phyloP scores from a whole-genome alignment of 192 early-diverging fungal species.

The Coemansia sp. region DNA sequence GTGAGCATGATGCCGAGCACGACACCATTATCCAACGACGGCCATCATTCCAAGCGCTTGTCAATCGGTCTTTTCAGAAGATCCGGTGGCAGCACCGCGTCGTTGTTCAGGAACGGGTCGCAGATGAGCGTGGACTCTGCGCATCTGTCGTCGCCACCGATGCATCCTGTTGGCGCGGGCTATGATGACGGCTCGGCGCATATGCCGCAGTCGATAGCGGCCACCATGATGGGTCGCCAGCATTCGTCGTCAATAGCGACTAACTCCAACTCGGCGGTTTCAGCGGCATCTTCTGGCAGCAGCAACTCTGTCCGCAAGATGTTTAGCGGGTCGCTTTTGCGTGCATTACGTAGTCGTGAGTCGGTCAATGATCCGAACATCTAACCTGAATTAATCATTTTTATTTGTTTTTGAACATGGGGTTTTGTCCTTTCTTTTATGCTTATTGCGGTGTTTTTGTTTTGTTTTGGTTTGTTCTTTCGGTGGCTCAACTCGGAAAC shows the following conservation, averaged over 20 bases:
- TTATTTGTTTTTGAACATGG: not conserved
- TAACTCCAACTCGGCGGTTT: constrained; percentile 14
- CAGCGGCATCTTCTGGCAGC: constrained; percentile 16
- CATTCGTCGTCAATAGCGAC: constrained; percentile 13
- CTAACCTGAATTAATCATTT: not conserved
- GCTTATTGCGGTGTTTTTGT: constrained; percentile 1
- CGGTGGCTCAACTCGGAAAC: not conserved
- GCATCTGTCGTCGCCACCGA: constrained; percentile 15
- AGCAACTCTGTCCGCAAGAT: constrained; percentile 48
- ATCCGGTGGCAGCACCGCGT: constrained; percentile 25
- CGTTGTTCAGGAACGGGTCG: constrained; percentile 38
- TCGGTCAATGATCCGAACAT: constrained; percentile 37
- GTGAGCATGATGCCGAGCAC: constrained; percentile 41
- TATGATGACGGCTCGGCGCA: constrained; percentile 7
- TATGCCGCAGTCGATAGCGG: constrained; percentile 26
- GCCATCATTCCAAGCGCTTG: constrained; percentile 34
- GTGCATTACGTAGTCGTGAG: constrained; percentile 49
- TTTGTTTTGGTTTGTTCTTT: not conserved
- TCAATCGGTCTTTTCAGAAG: constrained; percentile 45
- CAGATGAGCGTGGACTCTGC: constrained; percentile 32
- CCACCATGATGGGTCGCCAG: constrained; percentile 26
- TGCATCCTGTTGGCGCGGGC: constrained; percentile 3
- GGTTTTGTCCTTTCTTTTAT: not conserved
- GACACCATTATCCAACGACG: constrained; percentile 16
- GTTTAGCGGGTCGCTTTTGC: constrained; percentile 50